These are phyloP conservation scores for Rhizophagus clarus DNA, from an alignment of 192 early-diverging fungal species.

Conservation along the genomic window DNA sequence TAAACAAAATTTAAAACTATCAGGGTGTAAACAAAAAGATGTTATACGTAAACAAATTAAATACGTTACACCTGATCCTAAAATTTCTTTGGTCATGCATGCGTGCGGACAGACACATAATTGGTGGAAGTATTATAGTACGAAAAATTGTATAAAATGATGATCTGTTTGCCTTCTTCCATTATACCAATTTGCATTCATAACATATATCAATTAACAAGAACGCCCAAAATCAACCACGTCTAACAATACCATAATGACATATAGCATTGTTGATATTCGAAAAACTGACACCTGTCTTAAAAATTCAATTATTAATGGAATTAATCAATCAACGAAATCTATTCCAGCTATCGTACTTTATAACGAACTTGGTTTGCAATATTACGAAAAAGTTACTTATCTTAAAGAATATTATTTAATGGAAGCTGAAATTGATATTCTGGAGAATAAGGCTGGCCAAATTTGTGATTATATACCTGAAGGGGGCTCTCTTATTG, in stretches of 20 bases:
- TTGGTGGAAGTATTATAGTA: too few species aligned
- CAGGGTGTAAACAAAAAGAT: too few species aligned
- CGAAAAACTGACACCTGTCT: slow-evolving; percentile 24
- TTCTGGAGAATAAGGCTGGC: slow-evolving; percentile 63
- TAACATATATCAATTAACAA: too few species aligned
- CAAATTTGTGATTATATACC: slow-evolving; percentile 66
- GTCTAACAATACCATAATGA: neutral
- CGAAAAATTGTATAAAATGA: too few species aligned
- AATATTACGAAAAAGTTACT: slow-evolving; percentile 90
- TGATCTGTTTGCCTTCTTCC: too few species aligned
- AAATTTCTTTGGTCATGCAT: too few species aligned
- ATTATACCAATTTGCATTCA: too few species aligned
- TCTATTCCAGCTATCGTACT: slow-evolving; percentile 83
- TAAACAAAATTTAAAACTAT: too few species aligned
- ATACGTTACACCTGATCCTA: too few species aligned
- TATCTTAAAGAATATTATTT: slow-evolving; percentile 87
- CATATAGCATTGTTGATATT: slow-evolving; percentile 11
- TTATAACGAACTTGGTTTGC: slow-evolving; percentile 82
- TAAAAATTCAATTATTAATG: slow-evolving; percentile 35
- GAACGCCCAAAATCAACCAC: too few species aligned
- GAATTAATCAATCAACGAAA: slow-evolving; percentile 41
- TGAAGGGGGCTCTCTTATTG: slow-evolving; percentile 74
- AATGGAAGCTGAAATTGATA: slow-evolving; percentile 83
- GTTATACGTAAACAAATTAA: too few species aligned
- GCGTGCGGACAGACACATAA: too few species aligned